Evolutionary conservation across 2,329 filamentous ascomycete species (phyloP).

Genomic region (Ceratocystis alfenasii): DNA sequence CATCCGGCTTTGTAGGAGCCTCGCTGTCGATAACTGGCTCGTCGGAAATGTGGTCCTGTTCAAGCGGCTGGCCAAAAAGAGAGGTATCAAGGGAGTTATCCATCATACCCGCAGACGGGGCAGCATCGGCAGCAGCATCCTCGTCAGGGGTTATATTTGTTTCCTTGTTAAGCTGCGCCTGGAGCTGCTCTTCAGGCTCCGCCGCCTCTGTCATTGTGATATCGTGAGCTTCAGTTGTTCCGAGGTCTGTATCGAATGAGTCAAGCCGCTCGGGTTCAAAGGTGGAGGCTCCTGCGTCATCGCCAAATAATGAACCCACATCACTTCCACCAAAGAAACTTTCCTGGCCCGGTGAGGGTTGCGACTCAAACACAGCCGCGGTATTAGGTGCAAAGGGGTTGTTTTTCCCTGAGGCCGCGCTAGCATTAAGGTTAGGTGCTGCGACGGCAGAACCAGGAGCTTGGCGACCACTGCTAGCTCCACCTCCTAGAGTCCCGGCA

Average conservation of each 20-base stretch:
- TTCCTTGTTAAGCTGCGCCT: slow-evolving; percentile 26
- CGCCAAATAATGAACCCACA: slow-evolving; percentile 78
- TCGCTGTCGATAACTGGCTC: slow-evolving; percentile 27
- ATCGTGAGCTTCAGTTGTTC: slow-evolving; percentile 54
- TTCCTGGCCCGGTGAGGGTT: slow-evolving; percentile 59
- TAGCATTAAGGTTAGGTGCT: not conserved
- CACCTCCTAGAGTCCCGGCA: slow-evolving; percentile 26
- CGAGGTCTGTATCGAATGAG: slow-evolving; percentile 43
- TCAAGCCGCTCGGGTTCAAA: slow-evolving; percentile 51
- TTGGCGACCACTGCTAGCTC: slow-evolving; percentile 24
- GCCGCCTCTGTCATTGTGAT: slow-evolving; percentile 1
- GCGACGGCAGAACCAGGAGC: slow-evolving; percentile 29
- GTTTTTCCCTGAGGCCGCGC: not conserved
- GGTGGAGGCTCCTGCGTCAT: slow-evolving; percentile 39
- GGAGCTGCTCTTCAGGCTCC: slow-evolving; percentile 27
- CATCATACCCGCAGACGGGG: slow-evolving; percentile 6
- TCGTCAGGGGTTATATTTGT: not conserved
- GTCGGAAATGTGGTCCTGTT: not conserved
- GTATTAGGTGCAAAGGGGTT: slow-evolving; percentile 18
- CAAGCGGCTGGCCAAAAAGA: slow-evolving; percentile 27
- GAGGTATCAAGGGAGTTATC: slow-evolving; percentile 27
- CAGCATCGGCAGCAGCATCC: not conserved
- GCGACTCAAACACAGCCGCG: slow-evolving; percentile 30
- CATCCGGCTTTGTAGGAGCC: not conserved
- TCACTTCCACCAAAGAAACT: slow-evolving; percentile 75